These are phyloP conservation scores for Myxozyma vanderwaltii DNA, from an alignment of 805 yeast genomes.

Conservation along the genomic window DNA sequence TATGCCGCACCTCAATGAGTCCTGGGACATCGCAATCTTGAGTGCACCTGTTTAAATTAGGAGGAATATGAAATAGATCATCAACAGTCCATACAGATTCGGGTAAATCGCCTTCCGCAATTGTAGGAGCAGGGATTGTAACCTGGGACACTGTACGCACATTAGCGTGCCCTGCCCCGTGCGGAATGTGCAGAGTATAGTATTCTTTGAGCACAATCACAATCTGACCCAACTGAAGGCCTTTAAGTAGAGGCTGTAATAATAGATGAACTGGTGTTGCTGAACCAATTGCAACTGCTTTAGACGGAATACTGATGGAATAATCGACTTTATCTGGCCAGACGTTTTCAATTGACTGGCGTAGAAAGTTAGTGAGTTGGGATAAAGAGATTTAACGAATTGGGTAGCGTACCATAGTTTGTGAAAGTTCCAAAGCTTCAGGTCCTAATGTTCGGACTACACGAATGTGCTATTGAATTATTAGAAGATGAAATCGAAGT, in stretches of 20 bases:
- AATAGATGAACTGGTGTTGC: slow-evolving; percentile 66
- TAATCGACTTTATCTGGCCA: slow-evolving; percentile 96
- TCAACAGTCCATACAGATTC: slow-evolving; percentile 77
- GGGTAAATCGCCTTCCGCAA: slow-evolving; percentile 33
- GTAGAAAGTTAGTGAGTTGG: background rate
- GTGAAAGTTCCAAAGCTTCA: slow-evolving; percentile 83
- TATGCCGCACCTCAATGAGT: slow-evolving; percentile 82
- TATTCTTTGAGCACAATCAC: slow-evolving; percentile 69
- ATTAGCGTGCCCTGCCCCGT: slow-evolving; percentile 53
- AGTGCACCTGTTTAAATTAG: slow-evolving; percentile 70
- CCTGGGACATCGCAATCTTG: slow-evolving; percentile 80
- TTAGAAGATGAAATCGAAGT: too few species aligned
- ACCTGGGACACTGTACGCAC: slow-evolving; percentile 64
- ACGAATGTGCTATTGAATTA: slow-evolving; percentile 60
- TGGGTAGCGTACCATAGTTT: slow-evolving; percentile 56
- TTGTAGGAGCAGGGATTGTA: slow-evolving; percentile 49
- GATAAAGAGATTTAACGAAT: background rate
- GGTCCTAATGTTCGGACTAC: slow-evolving; percentile 84
- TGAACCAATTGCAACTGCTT: slow-evolving; percentile 90
- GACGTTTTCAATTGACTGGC: slow-evolving; percentile 76
- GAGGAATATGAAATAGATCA: slow-evolving; percentile 64
- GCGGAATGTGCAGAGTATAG: slow-evolving; percentile 48
- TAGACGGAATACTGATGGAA: slow-evolving; percentile 78
- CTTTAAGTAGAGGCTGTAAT: slow-evolving; percentile 79
- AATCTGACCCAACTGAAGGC: slow-evolving; percentile 74